Evolutionary conservation across 345 rosid species (phyloP), one percentile per base, ranked within the genome.

Genomic region (Isatis tinctoria): DNA sequence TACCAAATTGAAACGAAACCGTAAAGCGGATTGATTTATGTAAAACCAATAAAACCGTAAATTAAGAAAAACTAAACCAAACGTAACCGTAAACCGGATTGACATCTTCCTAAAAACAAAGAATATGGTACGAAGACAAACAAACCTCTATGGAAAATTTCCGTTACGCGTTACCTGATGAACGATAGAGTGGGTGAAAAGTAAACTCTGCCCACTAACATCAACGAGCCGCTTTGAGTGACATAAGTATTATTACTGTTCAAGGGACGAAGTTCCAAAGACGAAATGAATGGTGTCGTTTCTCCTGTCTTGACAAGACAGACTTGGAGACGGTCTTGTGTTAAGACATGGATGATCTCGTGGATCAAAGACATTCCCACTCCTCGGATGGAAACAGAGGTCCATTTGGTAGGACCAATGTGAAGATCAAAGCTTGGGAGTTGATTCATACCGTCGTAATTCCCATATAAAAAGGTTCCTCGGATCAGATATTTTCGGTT

Each of bases 311-410:
- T 69, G 40, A 69, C 64, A 16, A 69, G 41, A 32, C 65, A 69
- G 11, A 57, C 36, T 37, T 69, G 52, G 16, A 69, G 36, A 40
- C n/a, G 22, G 36, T 69, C 54, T 56, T 60, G 10, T 39, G 65
- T 8, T 10, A 56, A 14, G 13, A 69, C 64, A 43, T 69, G 65
- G 28, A 69, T 69, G n/a, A 69, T 37, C 27, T 69, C 73, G 39
- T 2, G 36, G 11, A 27, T 14, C 6, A 45, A n/a, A 28, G n/a
- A 1, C 14, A 2, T 49, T 24, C 28, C 6, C 27, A 20, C 27
- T 20, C 5, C 54, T 49, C 28, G 28, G 28, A 49, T 20, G 20
- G 54, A 20, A 20, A 49, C 28, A 49, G 54, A 20, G 13, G 54
- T 20, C 54, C 54, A 49, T 49, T 49, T 49, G 54, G 54, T 49